Evolutionary conservation across 2,329 filamentous ascomycete genomes (phyloP), one percentile per base, ranked within the genome.

Genomic region (Bretziella fagacearum): DNA sequence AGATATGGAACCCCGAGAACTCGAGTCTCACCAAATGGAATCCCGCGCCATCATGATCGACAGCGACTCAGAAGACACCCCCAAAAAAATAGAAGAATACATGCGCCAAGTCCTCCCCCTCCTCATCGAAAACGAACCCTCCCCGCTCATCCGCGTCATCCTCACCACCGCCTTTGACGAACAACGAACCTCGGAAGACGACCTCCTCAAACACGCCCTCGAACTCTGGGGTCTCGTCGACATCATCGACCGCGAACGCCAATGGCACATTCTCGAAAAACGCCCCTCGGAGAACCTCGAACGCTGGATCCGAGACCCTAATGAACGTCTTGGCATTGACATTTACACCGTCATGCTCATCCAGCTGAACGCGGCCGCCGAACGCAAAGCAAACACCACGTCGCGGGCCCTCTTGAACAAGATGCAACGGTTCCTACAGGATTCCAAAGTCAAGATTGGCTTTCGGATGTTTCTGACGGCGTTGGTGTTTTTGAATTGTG

Each of bases 161-260:
- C 63, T 80, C 26, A 66, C 71, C 41, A 68, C 67, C n/a, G 70
- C 70, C 0, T 30, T 27, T 20, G 22, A 29, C 10, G n/a, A 20
- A 26, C 40, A 43, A 8, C 40, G 20, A 11, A 61, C 63, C 30
- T 63, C 65, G 29, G 62, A 65, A n/a, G 72, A 77, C 52, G 67
- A 71, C 47, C 60, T 77, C 10, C 61, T 80, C 5, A 66, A 66
- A 46, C 68, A 72, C 50, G 71, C 74, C 1, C 63, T 80, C 3
- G 74, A 80, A 56, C 64, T 80, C 2, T 80, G 76, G 76, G 71
- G 73, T 0, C 64, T 77, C 4, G 74, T 79, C 3, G 75, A 80
- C 56, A 73, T 77, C 39, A 73, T 79, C 49, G 75, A 79, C 56
- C 69, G 73, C 42, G 75, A 79, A 56, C 65, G 74, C 3, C 69